Evolutionary conservation across 139 green algal genomes (phyloP).

Genomic region (Coccomyxa sp.): DNA sequence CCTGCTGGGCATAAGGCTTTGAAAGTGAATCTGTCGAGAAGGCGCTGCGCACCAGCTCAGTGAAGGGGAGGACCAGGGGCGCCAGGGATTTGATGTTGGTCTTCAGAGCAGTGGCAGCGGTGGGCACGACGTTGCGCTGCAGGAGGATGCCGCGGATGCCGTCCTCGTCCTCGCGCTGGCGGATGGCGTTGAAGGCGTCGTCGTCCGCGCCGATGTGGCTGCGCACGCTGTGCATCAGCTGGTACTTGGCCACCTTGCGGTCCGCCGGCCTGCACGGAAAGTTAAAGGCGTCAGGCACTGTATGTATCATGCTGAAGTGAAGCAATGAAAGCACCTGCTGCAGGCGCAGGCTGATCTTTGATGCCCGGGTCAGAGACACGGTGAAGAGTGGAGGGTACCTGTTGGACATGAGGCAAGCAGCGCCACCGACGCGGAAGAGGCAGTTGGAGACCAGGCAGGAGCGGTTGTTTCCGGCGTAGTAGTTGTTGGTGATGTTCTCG

Average conservation of each 20-base stretch:
- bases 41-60: conserved; percentile 34
- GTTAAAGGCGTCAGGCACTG: not conserved
- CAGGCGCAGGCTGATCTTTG: not conserved
- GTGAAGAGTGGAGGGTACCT: conserved; percentile 12
- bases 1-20: too few species aligned
- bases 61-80: conserved; percentile 54
- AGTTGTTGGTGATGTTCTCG: conserved; percentile 76
- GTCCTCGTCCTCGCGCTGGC: conserved; percentile 38
- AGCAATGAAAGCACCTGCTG: not conserved
- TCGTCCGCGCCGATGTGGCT: conserved; percentile 65
- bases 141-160: conserved; percentile 49
- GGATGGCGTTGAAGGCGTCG: conserved; percentile 47
- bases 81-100: conserved; percentile 58
- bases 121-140: conserved; percentile 42
- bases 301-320: not conserved
- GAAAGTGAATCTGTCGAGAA: too few species aligned
- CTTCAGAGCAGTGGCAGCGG: conserved; percentile 56
- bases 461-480: conserved; percentile 77
- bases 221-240: conserved; percentile 54
- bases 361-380: not conserved
- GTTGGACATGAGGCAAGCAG: conserved; percentile 64
- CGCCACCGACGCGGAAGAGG: conserved; percentile 50
- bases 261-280: conserved; percentile 19
- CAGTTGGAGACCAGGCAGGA: conserved; percentile 61
- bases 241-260: conserved; percentile 53